A percentile compares a stretch with the other conserved stretches of the same genome.
Conservation (phyloP, 2,329 filamentous ascomycete genomes). For the Magnaporthiopsis rhizophila region DNA sequence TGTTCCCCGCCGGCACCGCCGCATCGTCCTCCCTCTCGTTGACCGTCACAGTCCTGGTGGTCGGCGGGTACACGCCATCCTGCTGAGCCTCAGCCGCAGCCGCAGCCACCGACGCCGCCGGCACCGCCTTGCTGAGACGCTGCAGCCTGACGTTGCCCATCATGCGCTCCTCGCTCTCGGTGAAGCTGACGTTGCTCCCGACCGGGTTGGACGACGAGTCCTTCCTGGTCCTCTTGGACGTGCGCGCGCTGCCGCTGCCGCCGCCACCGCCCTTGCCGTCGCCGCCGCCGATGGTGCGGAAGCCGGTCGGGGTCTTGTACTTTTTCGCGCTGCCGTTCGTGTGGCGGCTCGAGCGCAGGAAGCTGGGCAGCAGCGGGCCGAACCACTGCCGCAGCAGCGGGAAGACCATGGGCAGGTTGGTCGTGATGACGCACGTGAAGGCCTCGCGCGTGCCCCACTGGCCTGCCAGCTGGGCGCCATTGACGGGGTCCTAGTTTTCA, state of each 20-base stretch:
- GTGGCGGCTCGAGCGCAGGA: constrained; percentile 26
- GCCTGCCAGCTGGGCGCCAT: constrained; percentile 25
- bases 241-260: constrained; percentile 9
- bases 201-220: constrained; percentile 19
- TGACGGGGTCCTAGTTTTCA: constrained; percentile 18
- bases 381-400: constrained; percentile 31
- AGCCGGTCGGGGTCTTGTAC: constrained; percentile 27
- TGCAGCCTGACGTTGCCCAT: constrained; percentile 6
- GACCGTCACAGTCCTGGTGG: constrained; percentile 17
- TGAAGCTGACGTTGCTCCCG: constrained; percentile 17
- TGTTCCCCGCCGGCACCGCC: constrained; percentile 13
- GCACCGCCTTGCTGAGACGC: neutral
- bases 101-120: neutral
- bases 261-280: constrained; percentile 29
- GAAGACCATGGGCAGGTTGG: constrained; percentile 32
- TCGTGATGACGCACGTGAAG: constrained; percentile 30
- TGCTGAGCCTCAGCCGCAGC: neutral
- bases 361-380: constrained; percentile 26
- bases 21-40: neutral
- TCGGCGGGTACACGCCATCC: constrained; percentile 28
- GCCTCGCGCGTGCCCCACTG: constrained; percentile 28
- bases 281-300: constrained; percentile 33
- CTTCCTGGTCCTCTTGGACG: constrained; percentile 12
- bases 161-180: constrained; percentile 21
- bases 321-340: constrained; percentile 14